Evolutionary conservation across 2,329 filamentous ascomycete species (phyloP).

Genomic region (Endocalyx cinctus): DNA sequence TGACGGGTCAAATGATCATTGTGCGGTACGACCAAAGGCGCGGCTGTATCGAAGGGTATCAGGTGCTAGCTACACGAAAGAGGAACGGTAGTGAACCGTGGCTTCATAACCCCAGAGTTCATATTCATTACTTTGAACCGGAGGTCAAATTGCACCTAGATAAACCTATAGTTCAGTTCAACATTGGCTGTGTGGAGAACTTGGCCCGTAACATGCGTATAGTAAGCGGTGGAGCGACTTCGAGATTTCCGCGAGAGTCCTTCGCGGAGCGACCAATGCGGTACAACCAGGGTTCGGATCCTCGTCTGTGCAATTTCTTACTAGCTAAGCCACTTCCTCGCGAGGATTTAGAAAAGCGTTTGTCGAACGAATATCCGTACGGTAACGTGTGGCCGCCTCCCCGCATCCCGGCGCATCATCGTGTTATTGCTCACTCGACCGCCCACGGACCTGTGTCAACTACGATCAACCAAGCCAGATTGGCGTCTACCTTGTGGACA

Average conservation of each 20-base stretch:
- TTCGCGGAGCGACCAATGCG: constrained; percentile 50
- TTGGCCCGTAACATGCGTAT: no score
- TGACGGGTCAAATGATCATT: constrained; percentile 71
- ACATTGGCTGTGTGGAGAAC: constrained; percentile 22
- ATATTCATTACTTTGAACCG: constrained; percentile 71
- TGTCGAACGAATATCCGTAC: constrained; percentile 42
- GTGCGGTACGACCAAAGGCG: constrained; percentile 69
- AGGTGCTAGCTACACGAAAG: constrained; percentile 62
- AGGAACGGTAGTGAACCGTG: constrained; percentile 55
- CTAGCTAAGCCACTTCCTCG: constrained; percentile 51
- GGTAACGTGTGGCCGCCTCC: constrained; percentile 71
- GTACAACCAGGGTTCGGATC: constrained; percentile 38
- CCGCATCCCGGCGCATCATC: constrained; percentile 59
- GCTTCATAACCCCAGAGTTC: constrained; percentile 59
- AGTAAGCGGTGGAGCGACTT: background rate
- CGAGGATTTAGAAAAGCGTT: constrained; percentile 19
- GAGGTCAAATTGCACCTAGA: constrained; percentile 67
- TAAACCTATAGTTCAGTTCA: constrained; percentile 62
- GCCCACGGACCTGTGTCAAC: constrained; percentile 16
- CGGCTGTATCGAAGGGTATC: constrained; percentile 76
- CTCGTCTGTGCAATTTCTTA: constrained; percentile 63
- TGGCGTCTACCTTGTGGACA: constrained; percentile 20
- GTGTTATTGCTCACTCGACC: constrained; percentile 35
- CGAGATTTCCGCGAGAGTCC: background rate
- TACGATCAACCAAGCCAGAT: constrained; percentile 14